Evolutionary conservation across 1,139 yeast genomes (phyloP).

Genomic region (Yamadazyma sp.): DNA sequence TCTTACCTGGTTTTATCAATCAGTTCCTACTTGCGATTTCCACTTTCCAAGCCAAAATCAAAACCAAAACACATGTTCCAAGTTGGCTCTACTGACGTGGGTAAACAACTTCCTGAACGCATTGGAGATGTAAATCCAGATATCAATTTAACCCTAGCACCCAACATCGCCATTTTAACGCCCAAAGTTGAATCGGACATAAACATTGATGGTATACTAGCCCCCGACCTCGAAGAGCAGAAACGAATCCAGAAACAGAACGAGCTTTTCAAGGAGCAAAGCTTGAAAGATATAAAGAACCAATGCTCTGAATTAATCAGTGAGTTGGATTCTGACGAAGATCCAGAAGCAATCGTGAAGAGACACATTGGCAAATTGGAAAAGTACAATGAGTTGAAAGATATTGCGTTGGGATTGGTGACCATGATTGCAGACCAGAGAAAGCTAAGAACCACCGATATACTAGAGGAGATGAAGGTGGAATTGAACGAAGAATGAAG

Average conservation of each 20-base stretch:
- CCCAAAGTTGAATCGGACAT: neutral
- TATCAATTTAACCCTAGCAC: neutral
- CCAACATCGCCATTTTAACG: neutral
- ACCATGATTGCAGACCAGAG: conserved; percentile 53
- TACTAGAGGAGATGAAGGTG: conserved; percentile 34
- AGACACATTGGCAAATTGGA: conserved; percentile 44
- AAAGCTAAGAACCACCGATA: conserved; percentile 39
- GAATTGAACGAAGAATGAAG: conserved; percentile 8
- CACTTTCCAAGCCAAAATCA: too few relatives aligned
- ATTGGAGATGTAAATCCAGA: neutral
- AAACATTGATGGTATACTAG: neutral
- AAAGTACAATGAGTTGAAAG: conserved; percentile 50
- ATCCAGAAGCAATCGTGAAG: conserved; percentile 38
- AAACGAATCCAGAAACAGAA: neutral
- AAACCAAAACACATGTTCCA: too few relatives aligned
- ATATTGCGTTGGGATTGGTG: conserved; percentile 49
- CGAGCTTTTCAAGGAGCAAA: conserved; percentile 19
- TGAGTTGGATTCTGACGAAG: conserved; percentile 31
- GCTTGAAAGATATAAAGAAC: conserved; percentile 33
- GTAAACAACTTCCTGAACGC: too few relatives aligned
- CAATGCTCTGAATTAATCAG: conserved; percentile 36
- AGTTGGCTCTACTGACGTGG: too few relatives aligned
- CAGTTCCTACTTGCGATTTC: too few relatives aligned
- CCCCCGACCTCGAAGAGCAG: neutral
- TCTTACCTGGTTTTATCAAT: too few relatives aligned